Conservation (phyloP, 75 land plant species). For the Chamaecyparis obtusa region DNA sequence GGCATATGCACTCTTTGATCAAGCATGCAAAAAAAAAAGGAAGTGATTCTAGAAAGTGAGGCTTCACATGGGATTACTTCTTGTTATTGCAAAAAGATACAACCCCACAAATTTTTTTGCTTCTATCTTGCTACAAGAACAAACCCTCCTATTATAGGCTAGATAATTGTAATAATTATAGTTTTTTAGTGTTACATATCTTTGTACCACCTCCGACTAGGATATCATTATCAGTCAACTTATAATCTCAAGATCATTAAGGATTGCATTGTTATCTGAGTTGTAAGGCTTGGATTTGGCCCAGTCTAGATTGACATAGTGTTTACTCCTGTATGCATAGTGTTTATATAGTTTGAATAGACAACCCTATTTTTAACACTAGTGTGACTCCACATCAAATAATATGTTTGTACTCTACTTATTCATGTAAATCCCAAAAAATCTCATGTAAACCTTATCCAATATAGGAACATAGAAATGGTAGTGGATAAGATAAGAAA, state of each 20-base stretch:
- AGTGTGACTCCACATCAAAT: slow-evolving; percentile 45
- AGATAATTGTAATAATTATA: slow-evolving; percentile 10
- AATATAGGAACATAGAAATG: slow-evolving; percentile 67
- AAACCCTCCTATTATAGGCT: slow-evolving; percentile 34
- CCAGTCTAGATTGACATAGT: slow-evolving; percentile 70
- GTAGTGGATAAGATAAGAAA: slow-evolving; percentile 57
- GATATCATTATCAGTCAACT: slow-evolving; percentile 62
- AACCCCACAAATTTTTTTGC: background rate
- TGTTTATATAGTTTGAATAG: slow-evolving; percentile 45
- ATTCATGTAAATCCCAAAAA: slow-evolving; percentile 70
- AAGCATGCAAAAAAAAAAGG: slow-evolving; percentile 31
- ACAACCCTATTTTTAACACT: slow-evolving; percentile 43
- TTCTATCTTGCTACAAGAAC: slow-evolving; percentile 21
- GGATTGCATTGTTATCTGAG: slow-evolving; percentile 40
- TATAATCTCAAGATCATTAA: slow-evolving; percentile 74
- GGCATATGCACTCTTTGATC: slow-evolving; percentile 1
- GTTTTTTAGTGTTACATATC: background rate
- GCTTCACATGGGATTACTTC: background rate
- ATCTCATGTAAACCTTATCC: slow-evolving; percentile 27
- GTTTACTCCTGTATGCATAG: slow-evolving; percentile 17
- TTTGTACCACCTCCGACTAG: slow-evolving; percentile 27
- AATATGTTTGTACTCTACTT: slow-evolving; percentile 43
- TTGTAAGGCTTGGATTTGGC: slow-evolving; percentile 35
- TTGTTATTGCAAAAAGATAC: too few relatives aligned
- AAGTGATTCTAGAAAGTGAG: too few relatives aligned